Evolutionary conservation across 2,329 filamentous ascomycete genomes (phyloP).

Genomic region (Didymellaceae sp.): DNA sequence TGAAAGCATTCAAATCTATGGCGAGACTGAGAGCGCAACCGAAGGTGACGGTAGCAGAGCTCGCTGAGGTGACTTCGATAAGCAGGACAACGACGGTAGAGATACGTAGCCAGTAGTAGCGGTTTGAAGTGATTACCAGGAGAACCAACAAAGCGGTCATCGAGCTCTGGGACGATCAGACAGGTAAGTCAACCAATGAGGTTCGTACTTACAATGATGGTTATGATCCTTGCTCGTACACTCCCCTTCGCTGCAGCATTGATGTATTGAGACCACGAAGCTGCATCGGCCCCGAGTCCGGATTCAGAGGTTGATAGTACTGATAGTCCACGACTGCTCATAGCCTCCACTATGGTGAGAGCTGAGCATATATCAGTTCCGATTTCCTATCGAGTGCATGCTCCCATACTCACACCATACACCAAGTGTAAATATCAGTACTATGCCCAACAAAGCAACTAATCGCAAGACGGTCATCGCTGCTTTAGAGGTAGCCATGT

Average conservation of each 20-base stretch:
- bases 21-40: constrained; percentile 22
- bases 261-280: constrained; percentile 4
- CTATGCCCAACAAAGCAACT: constrained; percentile 23
- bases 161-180: background rate
- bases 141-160: constrained; percentile 18
- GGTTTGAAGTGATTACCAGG: constrained; percentile 24
- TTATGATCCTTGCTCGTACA: background rate
- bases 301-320: background rate
- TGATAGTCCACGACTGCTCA: constrained; percentile 5
- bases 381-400: no score
- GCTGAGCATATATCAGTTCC: background rate
- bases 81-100: constrained; percentile 19
- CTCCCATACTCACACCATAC: constrained; percentile 28
- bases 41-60: constrained; percentile 21
- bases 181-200: no score
- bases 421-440: constrained; percentile 24
- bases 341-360: constrained; percentile 5
- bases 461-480: constrained; percentile 22
- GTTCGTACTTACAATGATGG: background rate
- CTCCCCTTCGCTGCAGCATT: background rate
- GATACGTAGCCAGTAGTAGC: constrained; percentile 21
- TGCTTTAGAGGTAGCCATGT: constrained; percentile 2
- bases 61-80: constrained; percentile 24
- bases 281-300: background rate
- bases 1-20: constrained; percentile 13